These are phyloP conservation scores for Schoenoplectus tabernaemontani DNA, from an alignment of 202 grass and related monocot genomes.

Conservation along the genomic window DNA sequence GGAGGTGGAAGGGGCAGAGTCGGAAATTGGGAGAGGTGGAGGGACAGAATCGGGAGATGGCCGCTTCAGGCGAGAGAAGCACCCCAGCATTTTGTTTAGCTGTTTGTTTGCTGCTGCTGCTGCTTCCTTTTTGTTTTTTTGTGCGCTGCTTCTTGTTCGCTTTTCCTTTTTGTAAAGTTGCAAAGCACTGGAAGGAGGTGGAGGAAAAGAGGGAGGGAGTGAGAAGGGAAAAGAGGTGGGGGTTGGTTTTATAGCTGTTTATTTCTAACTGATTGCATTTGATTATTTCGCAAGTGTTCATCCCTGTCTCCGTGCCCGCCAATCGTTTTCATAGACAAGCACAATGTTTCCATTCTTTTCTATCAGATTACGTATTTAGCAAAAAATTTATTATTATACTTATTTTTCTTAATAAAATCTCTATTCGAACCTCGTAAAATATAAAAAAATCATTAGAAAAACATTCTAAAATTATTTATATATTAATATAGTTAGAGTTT, in stretches of 20 bases:
- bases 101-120: not conserved
- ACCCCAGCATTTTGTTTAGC: slow-evolving; percentile 50
- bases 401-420: too few species aligned
- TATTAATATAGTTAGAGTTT: too few species aligned
- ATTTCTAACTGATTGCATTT: not conserved
- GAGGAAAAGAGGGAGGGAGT: slow-evolving; percentile 11
- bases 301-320: too few species aligned
- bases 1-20: slow-evolving; percentile 50
- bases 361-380: too few species aligned
- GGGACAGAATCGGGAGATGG: slow-evolving; percentile 26
- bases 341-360: too few species aligned
- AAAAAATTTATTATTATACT: too few species aligned
- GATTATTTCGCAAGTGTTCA: not conserved
- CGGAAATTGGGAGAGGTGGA: slow-evolving; percentile 25
- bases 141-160: not conserved
- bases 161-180: not conserved
- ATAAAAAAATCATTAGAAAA: too few species aligned
- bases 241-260: slow-evolving; percentile 21
- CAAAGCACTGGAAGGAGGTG: not conserved
- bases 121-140: not conserved
- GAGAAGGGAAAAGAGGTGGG: not conserved
- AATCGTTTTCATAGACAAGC: too few species aligned
- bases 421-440: too few species aligned
- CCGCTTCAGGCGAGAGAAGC: slow-evolving; percentile 66
- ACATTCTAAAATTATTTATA: too few species aligned